A percentile compares a stretch with the other conserved stretches of the same genome.
These are phyloP conservation scores for Nakazawaea laoshanensis DNA, from an alignment of 805 yeast species.

Conservation along the genomic window DNA sequence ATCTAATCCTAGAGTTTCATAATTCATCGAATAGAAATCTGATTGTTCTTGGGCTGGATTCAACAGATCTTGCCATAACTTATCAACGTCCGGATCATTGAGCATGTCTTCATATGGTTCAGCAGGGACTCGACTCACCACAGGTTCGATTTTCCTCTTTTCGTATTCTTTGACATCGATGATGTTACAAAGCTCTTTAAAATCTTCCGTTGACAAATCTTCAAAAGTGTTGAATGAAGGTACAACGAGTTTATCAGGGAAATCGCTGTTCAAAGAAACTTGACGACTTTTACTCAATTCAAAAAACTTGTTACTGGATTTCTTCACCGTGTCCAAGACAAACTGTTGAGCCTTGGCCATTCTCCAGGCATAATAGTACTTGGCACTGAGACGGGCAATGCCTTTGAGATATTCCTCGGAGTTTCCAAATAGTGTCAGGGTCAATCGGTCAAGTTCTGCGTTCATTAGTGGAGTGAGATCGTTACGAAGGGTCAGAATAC, in stretches of 20 bases:
- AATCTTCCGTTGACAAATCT: constrained; percentile 13
- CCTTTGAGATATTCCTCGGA: constrained; percentile 32
- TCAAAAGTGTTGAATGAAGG: constrained; percentile 12
- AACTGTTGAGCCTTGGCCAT: constrained; percentile 48
- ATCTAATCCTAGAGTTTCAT: background rate
- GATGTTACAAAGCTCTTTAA: constrained; percentile 11
- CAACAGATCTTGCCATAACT: constrained; percentile 3
- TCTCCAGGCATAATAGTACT: constrained; percentile 64
- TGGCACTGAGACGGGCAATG: constrained; percentile 37
- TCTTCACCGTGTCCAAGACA: constrained; percentile 26
- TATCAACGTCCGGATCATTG: constrained; percentile 6
- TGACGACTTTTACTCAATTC: background rate
- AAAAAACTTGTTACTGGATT: background rate
- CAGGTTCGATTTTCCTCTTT: too few relatives aligned
- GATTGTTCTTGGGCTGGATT: too few relatives aligned
- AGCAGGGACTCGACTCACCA: too few relatives aligned
- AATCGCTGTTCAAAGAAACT: background rate
- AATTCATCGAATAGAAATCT: too few relatives aligned
- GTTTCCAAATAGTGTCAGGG: constrained; percentile 26
- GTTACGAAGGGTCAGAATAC: constrained; percentile 1
- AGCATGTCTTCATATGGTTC: too few relatives aligned
- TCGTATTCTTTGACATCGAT: constrained; percentile 2
- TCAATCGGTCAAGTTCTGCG: constrained; percentile 14
- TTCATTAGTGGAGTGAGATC: constrained; percentile 6
- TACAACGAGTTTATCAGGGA: background rate